Evolutionary conservation across 768 basidiomycete species (phyloP).

Genomic region (Lepiota brunneoincarnata): DNA sequence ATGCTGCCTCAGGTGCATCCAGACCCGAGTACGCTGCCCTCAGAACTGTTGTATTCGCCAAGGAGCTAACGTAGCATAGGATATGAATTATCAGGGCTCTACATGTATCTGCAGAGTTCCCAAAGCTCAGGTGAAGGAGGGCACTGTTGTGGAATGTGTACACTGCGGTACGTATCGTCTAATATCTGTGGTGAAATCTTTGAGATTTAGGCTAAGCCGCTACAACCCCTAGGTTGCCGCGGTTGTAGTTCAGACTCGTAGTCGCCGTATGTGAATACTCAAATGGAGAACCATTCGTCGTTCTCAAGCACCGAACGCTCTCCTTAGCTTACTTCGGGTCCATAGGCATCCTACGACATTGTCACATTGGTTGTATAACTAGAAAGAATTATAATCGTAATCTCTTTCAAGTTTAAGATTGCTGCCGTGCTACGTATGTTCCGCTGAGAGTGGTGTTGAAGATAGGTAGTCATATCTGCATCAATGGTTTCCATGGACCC

Average conservation of each 20-base stretch:
- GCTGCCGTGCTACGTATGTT: too few relatives aligned
- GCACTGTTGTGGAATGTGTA: conserved; percentile 93
- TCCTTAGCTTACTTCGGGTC: too few relatives aligned
- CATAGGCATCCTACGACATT: too few relatives aligned
- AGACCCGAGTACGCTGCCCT: conserved; percentile 62
- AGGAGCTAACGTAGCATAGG: conserved; percentile 42
- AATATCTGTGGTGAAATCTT: not conserved
- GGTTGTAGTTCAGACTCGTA: conserved; percentile 90
- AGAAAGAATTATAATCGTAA: too few relatives aligned
- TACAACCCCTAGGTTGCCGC: conserved; percentile 62
- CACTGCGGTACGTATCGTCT: conserved; percentile 78
- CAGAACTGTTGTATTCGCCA: not conserved
- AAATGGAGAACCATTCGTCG: too few relatives aligned
- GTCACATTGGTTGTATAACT: too few relatives aligned
- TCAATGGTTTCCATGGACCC: too few relatives aligned
- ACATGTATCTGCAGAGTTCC: conserved; percentile 98
- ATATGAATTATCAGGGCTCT: conserved; percentile 99
- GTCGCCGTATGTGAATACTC: conserved; percentile 1
- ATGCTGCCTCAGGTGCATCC: conserved; percentile 95
- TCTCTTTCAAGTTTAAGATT: too few relatives aligned
- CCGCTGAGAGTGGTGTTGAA: too few relatives aligned
- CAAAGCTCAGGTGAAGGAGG: conserved; percentile 86
- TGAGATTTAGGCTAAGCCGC: conserved; percentile 1
- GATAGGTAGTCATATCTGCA: too few relatives aligned
- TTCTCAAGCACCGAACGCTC: too few relatives aligned